phyloP scores from a whole-genome alignment of 1,284 basidiomycete genomes.

The Sporisorium reilianum region DNA sequence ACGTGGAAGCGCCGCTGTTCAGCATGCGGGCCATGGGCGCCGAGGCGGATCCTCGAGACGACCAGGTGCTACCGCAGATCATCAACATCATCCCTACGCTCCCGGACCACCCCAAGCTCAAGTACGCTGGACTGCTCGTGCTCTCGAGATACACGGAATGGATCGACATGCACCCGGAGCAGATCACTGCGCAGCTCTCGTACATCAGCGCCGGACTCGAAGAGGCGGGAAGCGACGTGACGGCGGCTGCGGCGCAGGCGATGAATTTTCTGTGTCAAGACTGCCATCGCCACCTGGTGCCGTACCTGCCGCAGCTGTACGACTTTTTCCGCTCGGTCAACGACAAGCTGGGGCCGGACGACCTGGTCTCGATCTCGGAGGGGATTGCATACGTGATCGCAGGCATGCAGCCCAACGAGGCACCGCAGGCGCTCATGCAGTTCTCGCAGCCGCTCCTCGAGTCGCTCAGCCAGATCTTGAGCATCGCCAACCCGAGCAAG shows the following conservation, averaged over 20 bases:
- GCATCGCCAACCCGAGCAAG: constrained; percentile 70
- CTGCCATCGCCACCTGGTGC: constrained; percentile 86
- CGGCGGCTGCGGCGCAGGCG: constrained; percentile 93
- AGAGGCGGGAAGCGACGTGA: constrained; percentile 74
- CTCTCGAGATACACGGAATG: constrained; percentile 97
- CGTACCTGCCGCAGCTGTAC: constrained; percentile 91
- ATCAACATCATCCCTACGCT: constrained; percentile 93
- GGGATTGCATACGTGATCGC: constrained; percentile 95
- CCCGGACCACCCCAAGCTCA: constrained; percentile 89
- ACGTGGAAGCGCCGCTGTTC: constrained; percentile 96
- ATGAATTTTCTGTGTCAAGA: constrained; percentile 97
- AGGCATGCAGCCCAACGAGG: constrained; percentile 83
- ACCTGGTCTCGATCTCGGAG: constrained; percentile 90
- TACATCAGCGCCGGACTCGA: constrained; percentile 94
- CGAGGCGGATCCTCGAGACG: constrained; percentile 85
- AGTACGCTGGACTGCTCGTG: constrained; percentile 94
- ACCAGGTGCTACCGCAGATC: constrained; percentile 89
- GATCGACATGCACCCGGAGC: constrained; percentile 89
- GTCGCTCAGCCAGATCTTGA: constrained; percentile 69
- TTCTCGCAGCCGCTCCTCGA: constrained; percentile 78
- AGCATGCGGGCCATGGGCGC: constrained; percentile 99
- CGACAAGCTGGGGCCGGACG: constrained; percentile 82
- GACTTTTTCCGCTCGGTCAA: constrained; percentile 85
- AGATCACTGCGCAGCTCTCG: constrained; percentile 85
- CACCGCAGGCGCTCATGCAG: constrained; percentile 83